A percentile compares a stretch with the other conserved stretches of the same genome.
These are phyloP conservation scores for Agrocybe pediades DNA, from an alignment of 768 basidiomycete genomes.

Conservation along the genomic window DNA sequence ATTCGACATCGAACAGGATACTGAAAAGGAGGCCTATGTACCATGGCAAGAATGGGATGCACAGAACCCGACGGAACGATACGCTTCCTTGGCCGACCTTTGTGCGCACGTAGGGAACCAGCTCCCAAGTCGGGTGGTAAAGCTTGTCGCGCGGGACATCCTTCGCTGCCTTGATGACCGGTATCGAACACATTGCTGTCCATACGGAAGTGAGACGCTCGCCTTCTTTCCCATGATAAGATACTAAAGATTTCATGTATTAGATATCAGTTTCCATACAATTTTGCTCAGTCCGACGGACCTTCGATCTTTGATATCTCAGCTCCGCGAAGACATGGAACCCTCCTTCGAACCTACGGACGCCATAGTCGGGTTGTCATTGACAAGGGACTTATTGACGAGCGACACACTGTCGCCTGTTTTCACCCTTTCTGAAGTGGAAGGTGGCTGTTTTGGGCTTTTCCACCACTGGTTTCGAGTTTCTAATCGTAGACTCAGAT, in stretches of 20 bases:
- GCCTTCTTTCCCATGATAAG: neutral
- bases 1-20: too few relatives aligned
- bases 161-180: conserved; percentile 20
- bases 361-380: conserved; percentile 2
- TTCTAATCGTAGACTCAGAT: too few relatives aligned
- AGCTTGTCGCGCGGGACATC: conserved; percentile 28
- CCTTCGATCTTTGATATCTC: conserved; percentile 5
- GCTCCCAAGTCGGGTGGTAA: conserved; percentile 26
- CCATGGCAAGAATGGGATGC: conserved; percentile 15
- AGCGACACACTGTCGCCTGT: neutral
- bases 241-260: neutral
- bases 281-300: conserved; percentile 18
- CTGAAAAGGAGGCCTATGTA: conserved; percentile 3
- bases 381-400: neutral
- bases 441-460: neutral
- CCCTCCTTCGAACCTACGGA: conserved; percentile 11
- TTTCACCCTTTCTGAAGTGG: neutral
- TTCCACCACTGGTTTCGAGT: neutral
- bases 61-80: conserved; percentile 16
- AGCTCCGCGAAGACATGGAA: conserved; percentile 8
- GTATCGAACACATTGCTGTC: conserved; percentile 5
- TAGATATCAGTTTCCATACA: conserved; percentile 21
- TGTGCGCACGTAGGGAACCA: conserved; percentile 21
- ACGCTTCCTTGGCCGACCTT: conserved; percentile 22
- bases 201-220: conserved; percentile 14